phyloP scores from a whole-genome alignment of 2,329 filamentous ascomycete species.

The Alternaria viburni region DNA sequence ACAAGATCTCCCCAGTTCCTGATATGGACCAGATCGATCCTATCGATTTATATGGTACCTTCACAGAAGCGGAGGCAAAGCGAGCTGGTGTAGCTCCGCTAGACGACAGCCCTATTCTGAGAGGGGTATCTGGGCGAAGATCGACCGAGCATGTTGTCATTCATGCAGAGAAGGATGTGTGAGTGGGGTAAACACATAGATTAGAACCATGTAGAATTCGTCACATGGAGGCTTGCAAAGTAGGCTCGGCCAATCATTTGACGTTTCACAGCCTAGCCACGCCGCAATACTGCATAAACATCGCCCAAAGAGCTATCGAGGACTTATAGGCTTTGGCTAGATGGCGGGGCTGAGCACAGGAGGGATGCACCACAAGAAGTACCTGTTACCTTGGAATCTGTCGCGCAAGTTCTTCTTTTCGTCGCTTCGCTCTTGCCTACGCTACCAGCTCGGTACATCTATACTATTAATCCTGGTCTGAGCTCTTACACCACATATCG shows the following conservation, averaged over 20 bases:
- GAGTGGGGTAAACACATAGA: no score
- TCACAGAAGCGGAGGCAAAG: conserved; percentile 52
- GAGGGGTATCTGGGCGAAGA: background rate
- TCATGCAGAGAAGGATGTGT: background rate
- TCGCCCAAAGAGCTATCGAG: no score
- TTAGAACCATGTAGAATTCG: no score
- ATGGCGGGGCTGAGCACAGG: no score
- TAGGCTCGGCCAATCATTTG: background rate
- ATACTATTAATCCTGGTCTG: no score
- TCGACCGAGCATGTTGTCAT: background rate
- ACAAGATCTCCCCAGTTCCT: conserved; percentile 49
- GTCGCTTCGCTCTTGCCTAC: background rate
- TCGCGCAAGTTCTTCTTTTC: background rate
- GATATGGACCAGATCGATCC: conserved; percentile 54
- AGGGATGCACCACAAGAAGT: no score
- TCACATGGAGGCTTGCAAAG: background rate
- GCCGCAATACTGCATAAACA: background rate
- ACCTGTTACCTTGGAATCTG: background rate
- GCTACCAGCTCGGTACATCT: no score
- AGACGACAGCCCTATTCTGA: conserved; percentile 9
- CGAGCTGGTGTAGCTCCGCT: conserved; percentile 48
- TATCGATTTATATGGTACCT: conserved; percentile 55
- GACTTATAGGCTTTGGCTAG: no score
- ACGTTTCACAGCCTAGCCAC: background rate
- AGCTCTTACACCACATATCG: no score